These are phyloP conservation scores for Geosmithia flava DNA, from an alignment of 2,329 filamentous ascomycete species.

Conservation along the genomic window DNA sequence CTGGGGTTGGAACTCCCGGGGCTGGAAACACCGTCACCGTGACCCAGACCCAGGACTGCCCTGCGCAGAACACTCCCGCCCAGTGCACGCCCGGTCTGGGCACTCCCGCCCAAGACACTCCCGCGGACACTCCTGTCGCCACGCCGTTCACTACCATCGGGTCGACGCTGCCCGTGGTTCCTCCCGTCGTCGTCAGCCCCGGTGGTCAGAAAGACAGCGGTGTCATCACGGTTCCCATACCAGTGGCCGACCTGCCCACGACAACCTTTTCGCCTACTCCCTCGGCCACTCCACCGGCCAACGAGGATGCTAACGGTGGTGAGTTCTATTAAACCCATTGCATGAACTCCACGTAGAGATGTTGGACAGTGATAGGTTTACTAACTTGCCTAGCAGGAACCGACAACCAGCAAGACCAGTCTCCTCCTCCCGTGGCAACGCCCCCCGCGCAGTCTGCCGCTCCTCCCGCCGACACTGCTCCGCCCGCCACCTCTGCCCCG, in stretches of 20 bases:
- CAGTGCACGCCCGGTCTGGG: neutral
- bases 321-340: neutral
- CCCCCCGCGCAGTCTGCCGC: no score
- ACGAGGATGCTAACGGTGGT: neutral
- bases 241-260: conserved; percentile 10
- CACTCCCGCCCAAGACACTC: neutral
- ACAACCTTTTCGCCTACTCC: conserved; percentile 1
- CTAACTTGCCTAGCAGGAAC: no score
- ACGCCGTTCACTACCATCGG: neutral
- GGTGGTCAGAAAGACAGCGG: conserved; percentile 4
- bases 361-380: no score
- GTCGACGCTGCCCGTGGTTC: neutral
- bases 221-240: conserved; percentile 16
- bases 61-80: neutral
- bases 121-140: neutral
- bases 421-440: neutral
- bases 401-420: neutral
- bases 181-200: neutral
- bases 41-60: no score
- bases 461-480: neutral
- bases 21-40: no score
- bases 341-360: neutral
- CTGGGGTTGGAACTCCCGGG: neutral
- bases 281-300: conserved; percentile 1
- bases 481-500: neutral